Evolutionary conservation across 1,284 basidiomycete species (phyloP), one percentile per base, ranked within the genome.

Genomic region (Apiotrichum veenhuisii): DNA sequence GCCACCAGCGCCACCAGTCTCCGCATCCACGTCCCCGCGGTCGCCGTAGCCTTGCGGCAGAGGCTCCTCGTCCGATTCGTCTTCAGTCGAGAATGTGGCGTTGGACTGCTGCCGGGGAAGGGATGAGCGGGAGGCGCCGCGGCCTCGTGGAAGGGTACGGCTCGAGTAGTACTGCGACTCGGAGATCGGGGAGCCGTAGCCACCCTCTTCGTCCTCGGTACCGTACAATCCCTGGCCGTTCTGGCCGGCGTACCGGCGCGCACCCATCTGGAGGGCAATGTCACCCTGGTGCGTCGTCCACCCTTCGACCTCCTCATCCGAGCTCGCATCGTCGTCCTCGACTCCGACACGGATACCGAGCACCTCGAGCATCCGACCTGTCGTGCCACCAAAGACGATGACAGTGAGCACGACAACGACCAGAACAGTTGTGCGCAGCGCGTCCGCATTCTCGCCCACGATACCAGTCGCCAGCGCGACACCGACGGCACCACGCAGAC

Each of bases 381-480:
- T 97, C 9, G 96, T 98, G 1, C 95, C 96, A 0, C 95, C 95
- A 70, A 99, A 98, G 53, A 97, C 81, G 58, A 98, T 80, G 45
- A 98, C 92, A 0, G 95, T 98, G 54, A 98, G 80, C 46, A 99
- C 92, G 43, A 98, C 95, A 8, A 96, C 91, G 17, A 97, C 88
- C 33, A 98, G 84, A 23, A 98, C 94, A 0, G 95, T 98, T 34
- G 88, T 97, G 44, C 94, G 83, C 59, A 99, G 81, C 22, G 90
- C 91, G 65, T 90, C 85, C 0, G 91, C 92, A 69, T 95, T 95
- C 44, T 87, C 82, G 27, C 93, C 95, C 61, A 87, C 87, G 80
- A 99, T 96, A 10, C 95, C 95, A 3, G 91, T 89, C 2, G 94
- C 94, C 17, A 98, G 84, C 4, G 95, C 95, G 25, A 98, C 96